Base-by-base conservation (phyloP, 2,329 filamentous ascomycete species). In the Ascosphaera acerosa region DNA sequence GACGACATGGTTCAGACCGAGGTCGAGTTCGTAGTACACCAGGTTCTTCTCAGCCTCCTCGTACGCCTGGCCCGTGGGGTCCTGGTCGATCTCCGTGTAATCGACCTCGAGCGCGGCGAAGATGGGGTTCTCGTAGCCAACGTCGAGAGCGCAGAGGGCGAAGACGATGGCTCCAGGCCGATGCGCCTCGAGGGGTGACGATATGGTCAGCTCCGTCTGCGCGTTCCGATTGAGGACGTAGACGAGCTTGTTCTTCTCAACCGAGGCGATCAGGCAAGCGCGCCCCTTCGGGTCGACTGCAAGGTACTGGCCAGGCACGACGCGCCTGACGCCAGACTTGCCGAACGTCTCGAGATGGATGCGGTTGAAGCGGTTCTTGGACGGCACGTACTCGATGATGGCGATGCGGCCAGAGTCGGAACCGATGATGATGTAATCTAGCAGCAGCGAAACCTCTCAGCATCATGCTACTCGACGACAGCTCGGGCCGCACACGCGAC, bases 231-330 rank as follows among this genome's bases (percentile, higher is more conserved):
- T 94, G 41, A 97, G 63, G 44, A 97, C 84, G 54, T 97, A 99
- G 41, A 97, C 87, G 34, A 99, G 74, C 59, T 97, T 97, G 59
- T 94, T 97, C 65, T 97, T 97, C 57, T 99, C 89, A 33, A 84
- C 65, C 4, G 82, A 84, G 6, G 87, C 81, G 37, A 94, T 77
- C 48, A 99, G 64, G 47, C 84, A 91, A 33, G 89, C 89, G 57
- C 87, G 70, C 34, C 87, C 87, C 53, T 91, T 91, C 17, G 87
- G 87, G 46, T 99, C 87, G 32, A 80, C 78, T 4, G 84, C 87
- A 17, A 99, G 66, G 46, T 92, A 97, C 52, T 99, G 81, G 36
- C 89, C 87, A 2, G 89, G 87, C 28, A 97, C 69, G 22, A 94
- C 84, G 44, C 87, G 72, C 35, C 89, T 72, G 32, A 94, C 68